Conservation (phyloP, 352 stramenopile genomes). For the Hyaloperonospora arabidopsidis region DNA sequence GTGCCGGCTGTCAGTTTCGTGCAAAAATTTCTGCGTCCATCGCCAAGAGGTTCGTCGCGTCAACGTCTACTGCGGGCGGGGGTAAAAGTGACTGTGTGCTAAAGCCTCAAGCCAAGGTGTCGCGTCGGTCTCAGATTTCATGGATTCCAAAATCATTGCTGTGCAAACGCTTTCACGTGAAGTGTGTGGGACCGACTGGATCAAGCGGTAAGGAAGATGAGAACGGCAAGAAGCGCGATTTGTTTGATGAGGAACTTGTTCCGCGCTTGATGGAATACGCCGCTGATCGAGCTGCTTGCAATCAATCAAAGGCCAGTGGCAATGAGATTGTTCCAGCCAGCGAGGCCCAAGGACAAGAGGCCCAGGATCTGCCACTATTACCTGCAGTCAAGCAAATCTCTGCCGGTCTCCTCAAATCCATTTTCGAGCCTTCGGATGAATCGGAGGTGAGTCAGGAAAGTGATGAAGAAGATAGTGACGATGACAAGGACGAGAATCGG, state of each 20-base stretch:
- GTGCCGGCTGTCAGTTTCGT: constrained; percentile 41
- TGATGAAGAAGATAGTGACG: constrained; percentile 20
- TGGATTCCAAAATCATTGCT: constrained; percentile 68
- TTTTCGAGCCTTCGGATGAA: constrained; percentile 75
- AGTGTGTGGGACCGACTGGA: constrained; percentile 38
- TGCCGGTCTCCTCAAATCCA: constrained; percentile 57
- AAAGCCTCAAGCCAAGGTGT: constrained; percentile 26
- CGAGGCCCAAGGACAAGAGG: constrained; percentile 2
- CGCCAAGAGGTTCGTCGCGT: constrained; percentile 68
- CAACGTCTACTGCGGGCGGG: constrained; percentile 17
- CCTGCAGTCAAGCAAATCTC: constrained; percentile 38
- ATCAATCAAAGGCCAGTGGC: background rate
- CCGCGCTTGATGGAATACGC: constrained; percentile 64
- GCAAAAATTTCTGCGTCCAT: constrained; percentile 76
- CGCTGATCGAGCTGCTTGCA: constrained; percentile 24
- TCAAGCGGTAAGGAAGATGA: constrained; percentile 18
- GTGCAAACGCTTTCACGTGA: constrained; percentile 79
- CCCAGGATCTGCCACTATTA: constrained; percentile 32
- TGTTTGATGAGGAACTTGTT: constrained; percentile 69
- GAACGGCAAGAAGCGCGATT: constrained; percentile 27
- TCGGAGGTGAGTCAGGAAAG: constrained; percentile 30
- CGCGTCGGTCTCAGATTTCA: constrained; percentile 36
- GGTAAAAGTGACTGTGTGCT: constrained; percentile 1
- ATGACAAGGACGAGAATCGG: constrained; percentile 21
- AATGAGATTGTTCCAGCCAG: background rate